A percentile compares a stretch with the other conserved stretches of the same genome.
Evolutionary conservation across 257 asterid species (phyloP).

Genomic region (Rhazya stricta): DNA sequence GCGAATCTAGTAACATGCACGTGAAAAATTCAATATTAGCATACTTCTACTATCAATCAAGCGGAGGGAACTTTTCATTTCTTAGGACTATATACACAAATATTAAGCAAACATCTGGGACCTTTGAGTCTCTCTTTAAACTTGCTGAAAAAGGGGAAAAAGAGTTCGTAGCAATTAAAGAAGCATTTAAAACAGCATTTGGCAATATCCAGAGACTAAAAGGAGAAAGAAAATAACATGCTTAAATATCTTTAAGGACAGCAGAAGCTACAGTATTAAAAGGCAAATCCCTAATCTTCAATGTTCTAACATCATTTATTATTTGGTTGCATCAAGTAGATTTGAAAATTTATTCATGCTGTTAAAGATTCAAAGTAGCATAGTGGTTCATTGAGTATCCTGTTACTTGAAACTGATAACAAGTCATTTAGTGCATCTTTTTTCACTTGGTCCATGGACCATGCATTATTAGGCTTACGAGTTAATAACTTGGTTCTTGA

Average conservation of each 20-base stretch:
- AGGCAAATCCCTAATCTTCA: neutral
- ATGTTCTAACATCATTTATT: no score
- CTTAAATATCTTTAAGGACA: neutral
- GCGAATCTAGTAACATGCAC: conserved; percentile 12
- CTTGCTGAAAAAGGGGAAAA: neutral
- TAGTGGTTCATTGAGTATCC: no score
- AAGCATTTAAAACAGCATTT: neutral
- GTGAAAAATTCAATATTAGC: neutral
- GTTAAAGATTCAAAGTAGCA: neutral
- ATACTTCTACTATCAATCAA: neutral
- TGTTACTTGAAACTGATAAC: no score
- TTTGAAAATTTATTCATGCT: neutral
- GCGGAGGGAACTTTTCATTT: neutral
- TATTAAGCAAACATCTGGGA: neutral
- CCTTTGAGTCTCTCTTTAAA: neutral
- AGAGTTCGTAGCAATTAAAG: neutral
- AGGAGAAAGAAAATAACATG: neutral
- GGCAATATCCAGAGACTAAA: neutral
- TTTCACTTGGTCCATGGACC: no score
- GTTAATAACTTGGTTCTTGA: neutral
- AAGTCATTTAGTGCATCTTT: no score
- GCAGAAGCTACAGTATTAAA: neutral
- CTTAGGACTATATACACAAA: neutral
- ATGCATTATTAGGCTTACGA: no score
- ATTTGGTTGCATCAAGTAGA: neutral